These are phyloP conservation scores for Hawksworthiomyces lignivorus DNA, from an alignment of 2,329 filamentous ascomycete genomes.

Conservation along the genomic window DNA sequence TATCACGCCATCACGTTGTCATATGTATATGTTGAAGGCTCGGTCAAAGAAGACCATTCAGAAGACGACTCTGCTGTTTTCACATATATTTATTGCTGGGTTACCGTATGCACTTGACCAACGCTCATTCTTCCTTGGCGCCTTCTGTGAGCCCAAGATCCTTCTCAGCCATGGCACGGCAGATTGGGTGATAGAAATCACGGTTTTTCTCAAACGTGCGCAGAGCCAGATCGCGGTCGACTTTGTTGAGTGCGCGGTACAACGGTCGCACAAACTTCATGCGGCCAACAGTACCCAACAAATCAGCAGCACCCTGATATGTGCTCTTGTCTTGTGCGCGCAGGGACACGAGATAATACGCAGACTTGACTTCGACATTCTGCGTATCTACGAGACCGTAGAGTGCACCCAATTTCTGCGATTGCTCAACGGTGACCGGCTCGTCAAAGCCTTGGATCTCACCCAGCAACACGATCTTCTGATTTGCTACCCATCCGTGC, in stretches of 20 bases:
- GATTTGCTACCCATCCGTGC: conserved; percentile 69
- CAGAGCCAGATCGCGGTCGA: conserved; percentile 67
- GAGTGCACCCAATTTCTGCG: conserved; percentile 62
- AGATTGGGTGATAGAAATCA: conserved; percentile 95
- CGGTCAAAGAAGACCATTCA: too few species aligned
- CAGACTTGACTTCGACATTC: conserved; percentile 78
- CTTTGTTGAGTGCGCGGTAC: conserved; percentile 66
- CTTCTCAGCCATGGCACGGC: conserved; percentile 77
- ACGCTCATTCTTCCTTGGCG: too few species aligned
- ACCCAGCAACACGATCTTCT: conserved; percentile 87
- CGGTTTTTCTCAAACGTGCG: conserved; percentile 79
- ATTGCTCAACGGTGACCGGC: conserved; percentile 56
- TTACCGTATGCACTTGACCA: too few species aligned
- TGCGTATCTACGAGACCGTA: conserved; percentile 69
- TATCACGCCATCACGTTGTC: too few species aligned
- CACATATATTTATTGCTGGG: too few species aligned
- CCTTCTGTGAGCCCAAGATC: conserved; percentile 46
- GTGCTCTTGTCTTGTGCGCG: conserved; percentile 61
- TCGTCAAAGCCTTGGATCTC: conserved; percentile 60
- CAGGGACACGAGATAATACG: conserved; percentile 75
- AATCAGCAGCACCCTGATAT: conserved; percentile 62
- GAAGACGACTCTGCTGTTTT: too few species aligned
- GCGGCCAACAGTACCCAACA: conserved; percentile 75
- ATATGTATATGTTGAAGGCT: too few species aligned
- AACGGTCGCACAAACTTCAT: conserved; percentile 97